These are phyloP conservation scores for Periconia sp. DNA, from an alignment of 2,329 filamentous ascomycete species.

Conservation along the genomic window DNA sequence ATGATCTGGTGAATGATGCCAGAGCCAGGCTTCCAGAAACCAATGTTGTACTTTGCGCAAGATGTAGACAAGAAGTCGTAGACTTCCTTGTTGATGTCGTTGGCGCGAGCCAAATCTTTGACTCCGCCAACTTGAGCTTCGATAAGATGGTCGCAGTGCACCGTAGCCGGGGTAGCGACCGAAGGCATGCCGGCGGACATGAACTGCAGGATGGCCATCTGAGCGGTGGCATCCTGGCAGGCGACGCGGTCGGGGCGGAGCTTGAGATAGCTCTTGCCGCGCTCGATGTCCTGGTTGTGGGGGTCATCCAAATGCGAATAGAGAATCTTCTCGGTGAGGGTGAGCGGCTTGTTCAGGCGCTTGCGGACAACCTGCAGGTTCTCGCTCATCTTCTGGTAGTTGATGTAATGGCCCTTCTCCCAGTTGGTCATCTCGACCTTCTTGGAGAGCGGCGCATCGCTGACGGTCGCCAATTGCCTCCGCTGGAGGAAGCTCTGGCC, in stretches of 20 bases:
- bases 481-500: constrained; percentile 70
- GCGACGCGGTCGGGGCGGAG: constrained; percentile 96
- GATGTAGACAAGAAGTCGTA: constrained; percentile 95
- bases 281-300: constrained; percentile 93
- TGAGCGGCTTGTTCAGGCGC: constrained; percentile 90
- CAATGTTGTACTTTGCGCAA: constrained; percentile 99
- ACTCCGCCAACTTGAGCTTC: constrained; percentile 92
- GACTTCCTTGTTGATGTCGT: constrained; percentile 97
- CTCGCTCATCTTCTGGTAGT: constrained; percentile 99
- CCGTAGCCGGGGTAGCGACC: constrained; percentile 91
- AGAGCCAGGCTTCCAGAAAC: constrained; percentile 98
- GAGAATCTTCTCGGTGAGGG: constrained; percentile 96
- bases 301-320: constrained; percentile 99
- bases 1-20: constrained; percentile 99
- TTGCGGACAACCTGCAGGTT: constrained; percentile 89
- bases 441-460: constrained; percentile 84
- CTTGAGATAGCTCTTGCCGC: constrained; percentile 94
- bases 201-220: constrained; percentile 99
- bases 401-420: constrained; percentile 97
- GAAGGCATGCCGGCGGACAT: constrained; percentile 98
- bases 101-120: constrained; percentile 90
- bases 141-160: constrained; percentile 99
- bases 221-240: constrained; percentile 98
- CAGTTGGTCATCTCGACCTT: constrained; percentile 99
- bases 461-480: constrained; percentile 78